These are phyloP conservation scores for Neurospora sublineolata DNA, from an alignment of 495 filamentous ascomycete genomes.

Conservation along the genomic window DNA sequence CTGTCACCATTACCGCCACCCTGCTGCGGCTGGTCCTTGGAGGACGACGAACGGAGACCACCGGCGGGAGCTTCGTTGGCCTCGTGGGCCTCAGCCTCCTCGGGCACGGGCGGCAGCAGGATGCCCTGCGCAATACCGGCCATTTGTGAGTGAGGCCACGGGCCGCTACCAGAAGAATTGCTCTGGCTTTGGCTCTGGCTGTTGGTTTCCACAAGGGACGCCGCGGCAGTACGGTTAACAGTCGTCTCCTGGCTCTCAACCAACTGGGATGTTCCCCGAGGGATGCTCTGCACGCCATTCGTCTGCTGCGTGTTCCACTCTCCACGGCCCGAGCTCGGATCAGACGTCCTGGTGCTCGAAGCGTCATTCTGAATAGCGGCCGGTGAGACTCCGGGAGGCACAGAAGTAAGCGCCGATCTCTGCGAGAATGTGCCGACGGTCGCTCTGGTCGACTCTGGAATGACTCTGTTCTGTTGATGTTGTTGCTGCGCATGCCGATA, in stretches of 20 bases:
- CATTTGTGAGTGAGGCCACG: constrained; percentile 42
- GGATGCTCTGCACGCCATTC: constrained; percentile 36
- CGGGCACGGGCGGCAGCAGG: constrained; percentile 11
- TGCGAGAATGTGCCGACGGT: constrained; percentile 47
- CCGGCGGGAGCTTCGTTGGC: background rate
- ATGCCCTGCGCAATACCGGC: constrained; percentile 34
- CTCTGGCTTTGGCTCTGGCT: constrained; percentile 18
- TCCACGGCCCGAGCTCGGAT: constrained; percentile 51
- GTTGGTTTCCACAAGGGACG: background rate
- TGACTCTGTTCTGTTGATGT: background rate
- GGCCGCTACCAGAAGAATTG: constrained; percentile 26
- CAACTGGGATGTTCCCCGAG: constrained; percentile 34
- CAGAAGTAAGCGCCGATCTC: constrained; percentile 57
- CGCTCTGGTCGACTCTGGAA: constrained; percentile 20
- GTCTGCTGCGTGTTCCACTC: constrained; percentile 54
- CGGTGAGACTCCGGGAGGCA: constrained; percentile 65
- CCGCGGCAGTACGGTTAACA: background rate
- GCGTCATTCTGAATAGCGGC: constrained; percentile 72
- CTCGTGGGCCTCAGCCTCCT: background rate
- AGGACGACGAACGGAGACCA: background rate
- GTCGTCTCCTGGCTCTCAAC: constrained; percentile 41
- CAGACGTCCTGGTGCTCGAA: constrained; percentile 70
- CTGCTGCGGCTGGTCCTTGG: background rate
- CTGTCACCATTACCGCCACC: constrained; percentile 12
- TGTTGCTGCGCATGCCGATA: background rate